Percentiles rank a stretch among this genome's conserved stretches.
These are phyloP conservation scores for Blastobotrys chiropterorum DNA, from an alignment of 805 yeast species.

Conservation along the genomic window DNA sequence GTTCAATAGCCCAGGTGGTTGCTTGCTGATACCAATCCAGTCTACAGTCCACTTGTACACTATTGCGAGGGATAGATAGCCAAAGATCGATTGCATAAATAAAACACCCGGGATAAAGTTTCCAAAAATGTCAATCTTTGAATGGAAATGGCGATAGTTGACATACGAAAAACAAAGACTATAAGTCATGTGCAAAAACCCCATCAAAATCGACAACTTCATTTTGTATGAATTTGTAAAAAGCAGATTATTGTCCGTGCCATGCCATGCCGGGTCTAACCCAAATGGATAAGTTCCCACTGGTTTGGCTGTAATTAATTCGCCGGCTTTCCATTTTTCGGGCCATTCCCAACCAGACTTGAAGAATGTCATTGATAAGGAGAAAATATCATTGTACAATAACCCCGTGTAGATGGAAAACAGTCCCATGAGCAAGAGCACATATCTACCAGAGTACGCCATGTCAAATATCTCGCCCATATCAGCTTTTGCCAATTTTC, in stretches of 20 bases:
- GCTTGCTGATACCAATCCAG: constrained; percentile 72
- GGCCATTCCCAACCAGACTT: constrained; percentile 94
- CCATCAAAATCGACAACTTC: constrained; percentile 94
- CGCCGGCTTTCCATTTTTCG: constrained; percentile 55
- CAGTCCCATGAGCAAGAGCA: constrained; percentile 85
- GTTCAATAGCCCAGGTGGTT: constrained; percentile 89
- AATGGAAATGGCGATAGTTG: constrained; percentile 64
- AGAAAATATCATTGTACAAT: constrained; percentile 88
- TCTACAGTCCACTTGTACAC: constrained; percentile 91
- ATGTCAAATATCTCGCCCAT: constrained; percentile 92
- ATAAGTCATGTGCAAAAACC: constrained; percentile 90
- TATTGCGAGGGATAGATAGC: constrained; percentile 79
- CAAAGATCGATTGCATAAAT: constrained; percentile 95
- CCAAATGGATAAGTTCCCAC: constrained; percentile 77
- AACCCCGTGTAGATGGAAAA: constrained; percentile 95
- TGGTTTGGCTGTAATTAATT: constrained; percentile 56
- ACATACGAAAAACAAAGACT: constrained; percentile 76
- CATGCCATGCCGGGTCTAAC: constrained; percentile 94
- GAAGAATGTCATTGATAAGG: constrained; percentile 83
- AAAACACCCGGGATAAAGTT: constrained; percentile 89
- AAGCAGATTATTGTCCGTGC: constrained; percentile 82
- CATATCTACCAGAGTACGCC: constrained; percentile 93
- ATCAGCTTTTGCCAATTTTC: constrained; percentile 46
- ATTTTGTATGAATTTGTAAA: constrained; percentile 95
- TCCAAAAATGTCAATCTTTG: constrained; percentile 77